phyloP scores from a whole-genome alignment of 768 basidiomycete genomes.

The Coprinopsis cinerea region DNA sequence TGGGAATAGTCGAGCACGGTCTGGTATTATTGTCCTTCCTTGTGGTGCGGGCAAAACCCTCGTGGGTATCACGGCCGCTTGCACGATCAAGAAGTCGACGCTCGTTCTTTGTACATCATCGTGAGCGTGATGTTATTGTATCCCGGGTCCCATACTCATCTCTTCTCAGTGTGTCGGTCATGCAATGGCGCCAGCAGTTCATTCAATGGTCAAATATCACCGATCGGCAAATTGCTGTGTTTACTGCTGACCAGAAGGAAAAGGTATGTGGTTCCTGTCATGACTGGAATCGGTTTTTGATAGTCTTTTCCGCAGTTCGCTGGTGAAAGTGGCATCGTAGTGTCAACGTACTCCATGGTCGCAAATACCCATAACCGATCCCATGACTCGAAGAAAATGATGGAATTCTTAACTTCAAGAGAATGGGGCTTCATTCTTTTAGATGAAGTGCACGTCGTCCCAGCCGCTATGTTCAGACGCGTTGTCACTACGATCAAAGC shows the following conservation, averaged over 20 bases:
- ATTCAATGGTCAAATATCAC: slow-evolving; percentile 98
- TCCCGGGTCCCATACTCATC: too few species aligned
- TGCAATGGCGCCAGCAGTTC: slow-evolving; percentile 99
- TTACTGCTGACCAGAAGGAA: slow-evolving; percentile 97
- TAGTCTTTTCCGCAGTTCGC: slow-evolving; percentile 71
- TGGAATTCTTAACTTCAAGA: slow-evolving; percentile 97
- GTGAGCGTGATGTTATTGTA: too few species aligned
- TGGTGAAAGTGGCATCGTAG: slow-evolving; percentile 95
- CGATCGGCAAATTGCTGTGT: slow-evolving; percentile 93
- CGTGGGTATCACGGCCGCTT: slow-evolving; percentile 98
- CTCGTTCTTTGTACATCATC: slow-evolving; percentile 96
- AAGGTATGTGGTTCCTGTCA: slow-evolving; percentile 46
- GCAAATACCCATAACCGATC: slow-evolving; percentile 97
- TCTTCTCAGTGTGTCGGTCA: slow-evolving; percentile 71
- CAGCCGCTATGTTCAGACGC: slow-evolving; percentile 96
- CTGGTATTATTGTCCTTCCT: slow-evolving; percentile 96
- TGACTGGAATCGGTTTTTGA: slow-evolving; percentile 8
- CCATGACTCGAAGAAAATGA: slow-evolving; percentile 99
- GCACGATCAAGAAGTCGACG: slow-evolving; percentile 98
- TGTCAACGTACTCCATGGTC: slow-evolving; percentile 99
- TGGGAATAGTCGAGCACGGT: slow-evolving; percentile 96
- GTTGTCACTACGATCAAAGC: slow-evolving; percentile 99
- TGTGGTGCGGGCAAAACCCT: slow-evolving; percentile 99
- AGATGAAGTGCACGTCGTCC: slow-evolving; percentile 98
- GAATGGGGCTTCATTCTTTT: slow-evolving; percentile 99